A percentile compares a stretch with the other conserved stretches of the same genome.
Evolutionary conservation across 1,139 yeast genomes (phyloP).

Genomic region (Diutina neorugosa): DNA sequence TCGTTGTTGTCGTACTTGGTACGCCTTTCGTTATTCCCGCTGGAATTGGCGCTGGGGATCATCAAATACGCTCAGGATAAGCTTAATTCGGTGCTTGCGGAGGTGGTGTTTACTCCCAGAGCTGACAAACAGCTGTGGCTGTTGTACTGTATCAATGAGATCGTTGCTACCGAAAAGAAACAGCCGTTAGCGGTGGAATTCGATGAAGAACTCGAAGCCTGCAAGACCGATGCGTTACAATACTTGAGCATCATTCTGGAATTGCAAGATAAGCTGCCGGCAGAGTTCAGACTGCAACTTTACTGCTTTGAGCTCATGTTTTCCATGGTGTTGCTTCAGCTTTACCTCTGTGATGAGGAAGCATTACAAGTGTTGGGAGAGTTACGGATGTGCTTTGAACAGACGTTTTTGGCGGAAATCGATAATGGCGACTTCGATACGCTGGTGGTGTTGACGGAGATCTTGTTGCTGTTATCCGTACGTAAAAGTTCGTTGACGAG

Average conservation of each 20-base stretch:
- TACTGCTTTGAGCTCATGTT: slow-evolving; percentile 56
- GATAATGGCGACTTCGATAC: slow-evolving; percentile 16
- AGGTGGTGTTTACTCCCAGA: slow-evolving; percentile 35
- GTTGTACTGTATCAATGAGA: slow-evolving; percentile 21
- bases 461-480: slow-evolving; percentile 62
- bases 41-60: background rate
- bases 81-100: slow-evolving; percentile 52
- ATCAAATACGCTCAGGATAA: slow-evolving; percentile 29
- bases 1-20: slow-evolving; percentile 40
- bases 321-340: slow-evolving; percentile 68
- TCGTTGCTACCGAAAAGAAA: slow-evolving; percentile 16
- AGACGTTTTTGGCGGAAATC: slow-evolving; percentile 14
- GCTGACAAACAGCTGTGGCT: slow-evolving; percentile 51
- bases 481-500: slow-evolving; percentile 62
- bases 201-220: slow-evolving; percentile 40
- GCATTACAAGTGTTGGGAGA: slow-evolving; percentile 69
- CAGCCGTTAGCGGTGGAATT: slow-evolving; percentile 28
- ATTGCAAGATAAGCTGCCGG: slow-evolving; percentile 10
- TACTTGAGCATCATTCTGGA: slow-evolving; percentile 34
- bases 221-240: slow-evolving; percentile 39
- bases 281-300: slow-evolving; percentile 14
- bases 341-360: slow-evolving; percentile 72
- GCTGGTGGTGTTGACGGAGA: slow-evolving; percentile 62
- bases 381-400: slow-evolving; percentile 41
- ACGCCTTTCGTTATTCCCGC: slow-evolving; percentile 41